Evolutionary conservation across 179 eudicot genomes (phyloP).

Genomic region (Spinacia oleracea): DNA sequence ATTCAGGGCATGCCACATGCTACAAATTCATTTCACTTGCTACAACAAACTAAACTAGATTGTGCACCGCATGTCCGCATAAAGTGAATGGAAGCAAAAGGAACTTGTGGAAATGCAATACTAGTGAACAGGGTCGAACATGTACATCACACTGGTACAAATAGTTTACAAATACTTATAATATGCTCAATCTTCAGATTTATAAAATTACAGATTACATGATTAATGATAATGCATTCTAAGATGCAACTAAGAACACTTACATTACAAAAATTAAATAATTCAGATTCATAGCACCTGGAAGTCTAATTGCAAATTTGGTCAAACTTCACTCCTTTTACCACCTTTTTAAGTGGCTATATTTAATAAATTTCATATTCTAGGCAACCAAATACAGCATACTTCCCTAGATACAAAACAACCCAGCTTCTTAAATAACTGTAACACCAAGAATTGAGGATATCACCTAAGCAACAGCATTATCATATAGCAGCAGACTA

Average conservation of each 20-base stretch:
- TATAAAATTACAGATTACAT: too few species aligned
- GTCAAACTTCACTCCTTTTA: not conserved
- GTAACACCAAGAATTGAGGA: not conserved
- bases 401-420: not conserved
- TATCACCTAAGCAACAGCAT: not conserved
- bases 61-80: too few species aligned
- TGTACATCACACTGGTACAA: too few species aligned
- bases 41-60: too few species aligned
- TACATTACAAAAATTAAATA: not conserved
- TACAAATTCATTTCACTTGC: not conserved
- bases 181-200: too few species aligned
- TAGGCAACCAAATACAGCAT: too few species aligned
- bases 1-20: not conserved
- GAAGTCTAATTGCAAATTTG: not conserved
- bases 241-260: too few species aligned
- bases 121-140: too few species aligned
- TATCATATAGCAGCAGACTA: not conserved
- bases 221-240: too few species aligned
- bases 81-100: too few species aligned
- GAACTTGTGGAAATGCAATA: too few species aligned
- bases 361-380: not conserved
- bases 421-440: not conserved
- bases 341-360: not conserved
- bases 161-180: too few species aligned
- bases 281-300: not conserved